These are phyloP conservation scores for Mucor mucedo DNA, from an alignment of 371 early-diverging fungal species.

Conservation along the genomic window DNA sequence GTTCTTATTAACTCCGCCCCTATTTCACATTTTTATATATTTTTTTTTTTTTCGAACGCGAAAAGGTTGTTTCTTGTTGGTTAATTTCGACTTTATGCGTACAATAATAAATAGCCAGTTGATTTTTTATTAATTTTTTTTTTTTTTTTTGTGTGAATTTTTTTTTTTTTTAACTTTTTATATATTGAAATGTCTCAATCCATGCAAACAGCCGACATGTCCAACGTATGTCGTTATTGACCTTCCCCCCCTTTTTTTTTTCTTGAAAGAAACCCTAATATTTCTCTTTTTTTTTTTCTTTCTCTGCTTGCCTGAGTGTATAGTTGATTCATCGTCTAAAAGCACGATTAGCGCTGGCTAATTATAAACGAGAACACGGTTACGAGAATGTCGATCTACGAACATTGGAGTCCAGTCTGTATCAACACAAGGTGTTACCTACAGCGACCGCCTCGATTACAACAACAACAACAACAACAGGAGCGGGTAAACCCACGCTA, in stretches of 20 bases:
- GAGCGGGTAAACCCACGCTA: neutral
- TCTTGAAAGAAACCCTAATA: too few species aligned
- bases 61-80: too few species aligned
- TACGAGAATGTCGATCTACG: constrained; percentile 30
- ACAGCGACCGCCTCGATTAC: neutral
- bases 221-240: constrained; percentile 10
- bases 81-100: neutral
- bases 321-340: constrained; percentile 34
- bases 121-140: neutral
- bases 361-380: constrained; percentile 35
- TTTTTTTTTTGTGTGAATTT: neutral
- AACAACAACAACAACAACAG: too few species aligned
- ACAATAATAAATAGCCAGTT: neutral
- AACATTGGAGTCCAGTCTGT: constrained; percentile 25
- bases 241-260: too few species aligned
- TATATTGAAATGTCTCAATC: neutral
- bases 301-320: neutral
- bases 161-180: neutral
- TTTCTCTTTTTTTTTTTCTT: neutral
- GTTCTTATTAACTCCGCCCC: too few species aligned
- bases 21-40: too few species aligned
- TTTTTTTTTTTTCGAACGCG: too few species aligned
- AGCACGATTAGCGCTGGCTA: constrained; percentile 33
- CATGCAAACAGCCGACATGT: constrained; percentile 6
- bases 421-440: constrained; percentile 4